Evolutionary conservation across 2,329 filamentous ascomycete species (phyloP).

Genomic region (Pseudogymnoascus sp.): DNA sequence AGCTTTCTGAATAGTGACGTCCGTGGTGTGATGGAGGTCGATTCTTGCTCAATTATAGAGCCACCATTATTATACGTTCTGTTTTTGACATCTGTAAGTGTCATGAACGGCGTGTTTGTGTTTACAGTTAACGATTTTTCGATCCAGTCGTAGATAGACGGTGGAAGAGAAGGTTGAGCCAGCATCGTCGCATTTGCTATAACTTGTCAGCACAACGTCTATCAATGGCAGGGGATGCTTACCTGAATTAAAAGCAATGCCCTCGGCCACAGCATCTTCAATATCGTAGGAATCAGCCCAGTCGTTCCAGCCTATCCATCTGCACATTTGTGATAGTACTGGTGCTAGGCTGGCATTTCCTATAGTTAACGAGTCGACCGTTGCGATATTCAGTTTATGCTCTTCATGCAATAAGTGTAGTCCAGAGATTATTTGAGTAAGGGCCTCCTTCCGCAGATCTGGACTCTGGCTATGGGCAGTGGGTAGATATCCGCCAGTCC

Average conservation of each 20-base stretch:
- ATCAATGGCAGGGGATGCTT: not conserved
- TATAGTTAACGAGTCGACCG: slow-evolving; percentile 39
- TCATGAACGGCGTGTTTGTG: slow-evolving; percentile 37
- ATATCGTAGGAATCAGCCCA: slow-evolving; percentile 57
- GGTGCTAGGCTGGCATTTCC: slow-evolving; percentile 54
- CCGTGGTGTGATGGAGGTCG: slow-evolving; percentile 44
- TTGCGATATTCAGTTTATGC: slow-evolving; percentile 65
- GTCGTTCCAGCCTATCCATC: slow-evolving; percentile 69
- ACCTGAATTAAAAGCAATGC: slow-evolving; percentile 45
- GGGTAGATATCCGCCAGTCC: slow-evolving; percentile 55
- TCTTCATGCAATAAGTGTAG: slow-evolving; percentile 88
- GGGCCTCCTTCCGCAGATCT: slow-evolving; percentile 50
- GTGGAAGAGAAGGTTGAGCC: slow-evolving; percentile 46
- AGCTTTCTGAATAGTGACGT: slow-evolving; percentile 65
- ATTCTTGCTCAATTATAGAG: not conserved
- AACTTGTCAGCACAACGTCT: not conserved
- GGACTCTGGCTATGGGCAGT: slow-evolving; percentile 44
- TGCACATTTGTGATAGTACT: slow-evolving; percentile 70
- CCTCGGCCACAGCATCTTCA: slow-evolving; percentile 47
- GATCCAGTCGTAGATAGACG: slow-evolving; percentile 52
- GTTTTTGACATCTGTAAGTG: slow-evolving; percentile 38
- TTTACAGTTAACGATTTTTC: slow-evolving; percentile 32
- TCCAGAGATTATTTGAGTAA: slow-evolving; percentile 63
- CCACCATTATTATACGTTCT: not conserved
- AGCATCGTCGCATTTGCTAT: slow-evolving; percentile 25